phyloP scores from a whole-genome alignment of 192 early-diverging fungal genomes.

The Podochytrium sp. region DNA sequence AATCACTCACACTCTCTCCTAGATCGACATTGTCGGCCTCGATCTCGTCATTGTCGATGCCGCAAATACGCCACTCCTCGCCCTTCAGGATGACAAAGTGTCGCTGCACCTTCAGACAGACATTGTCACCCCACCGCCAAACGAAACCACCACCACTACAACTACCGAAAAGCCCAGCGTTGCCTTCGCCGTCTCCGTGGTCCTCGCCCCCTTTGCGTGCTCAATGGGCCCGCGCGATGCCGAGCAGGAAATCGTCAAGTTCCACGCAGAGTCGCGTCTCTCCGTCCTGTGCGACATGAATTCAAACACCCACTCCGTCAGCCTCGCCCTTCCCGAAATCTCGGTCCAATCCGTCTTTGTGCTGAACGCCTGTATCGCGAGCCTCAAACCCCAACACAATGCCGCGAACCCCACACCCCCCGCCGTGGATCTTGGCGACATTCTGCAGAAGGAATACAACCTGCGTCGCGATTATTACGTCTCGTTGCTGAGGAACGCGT shows the following conservation, averaged over 20 bases:
- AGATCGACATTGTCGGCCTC: background rate
- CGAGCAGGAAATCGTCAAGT: background rate
- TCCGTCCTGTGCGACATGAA: background rate
- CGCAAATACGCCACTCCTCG: background rate
- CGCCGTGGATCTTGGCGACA: background rate
- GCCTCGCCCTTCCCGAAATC: background rate
- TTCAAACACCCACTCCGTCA: background rate
- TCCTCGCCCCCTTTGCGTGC: background rate
- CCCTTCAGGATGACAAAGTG: background rate
- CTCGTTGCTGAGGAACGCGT: constrained; percentile 21
- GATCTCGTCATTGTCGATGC: constrained; percentile 1
- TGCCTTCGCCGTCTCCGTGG: background rate
- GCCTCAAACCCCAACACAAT: background rate
- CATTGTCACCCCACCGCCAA: background rate
- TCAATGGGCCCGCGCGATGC: background rate
- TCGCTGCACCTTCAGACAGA: constrained; percentile 6
- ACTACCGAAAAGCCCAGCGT: background rate
- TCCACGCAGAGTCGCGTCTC: background rate
- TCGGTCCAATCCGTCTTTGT: background rate
- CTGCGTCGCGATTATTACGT: constrained; percentile 16
- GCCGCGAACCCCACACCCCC: background rate
- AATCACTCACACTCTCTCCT: too few relatives aligned
- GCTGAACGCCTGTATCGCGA: background rate
- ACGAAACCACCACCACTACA: background rate
- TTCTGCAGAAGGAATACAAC: constrained; percentile 5